A percentile compares a stretch with the other conserved stretches of the same genome.
Evolutionary conservation across 495 filamentous ascomycete genomes (phyloP).

Genomic region (Penicillium alfredii): DNA sequence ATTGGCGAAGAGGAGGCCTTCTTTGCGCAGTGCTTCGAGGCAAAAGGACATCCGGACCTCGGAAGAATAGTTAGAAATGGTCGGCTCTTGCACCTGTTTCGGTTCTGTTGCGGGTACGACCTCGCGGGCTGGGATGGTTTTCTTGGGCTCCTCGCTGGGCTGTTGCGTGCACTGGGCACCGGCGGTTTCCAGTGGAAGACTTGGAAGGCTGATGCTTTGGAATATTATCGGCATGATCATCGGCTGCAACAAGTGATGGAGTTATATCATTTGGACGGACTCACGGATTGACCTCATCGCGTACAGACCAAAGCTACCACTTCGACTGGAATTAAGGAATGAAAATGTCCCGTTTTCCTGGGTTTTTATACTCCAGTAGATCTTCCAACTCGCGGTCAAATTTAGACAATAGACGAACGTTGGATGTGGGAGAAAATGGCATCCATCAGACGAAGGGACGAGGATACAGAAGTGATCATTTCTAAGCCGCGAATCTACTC

Average conservation of each 20-base stretch:
- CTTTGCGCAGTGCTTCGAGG: conserved; percentile 27
- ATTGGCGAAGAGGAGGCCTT: conserved; percentile 31
- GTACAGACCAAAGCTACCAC: too few relatives aligned
- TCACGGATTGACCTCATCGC: too few relatives aligned
- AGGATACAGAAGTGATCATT: too few relatives aligned
- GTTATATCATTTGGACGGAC: not conserved
- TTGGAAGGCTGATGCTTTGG: conserved; percentile 28
- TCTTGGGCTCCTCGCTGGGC: conserved; percentile 33
- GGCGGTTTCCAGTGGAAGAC: conserved; percentile 24
- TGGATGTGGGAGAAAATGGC: too few relatives aligned
- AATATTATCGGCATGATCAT: conserved; percentile 24
- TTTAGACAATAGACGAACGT: too few relatives aligned
- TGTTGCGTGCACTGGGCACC: conserved; percentile 25
- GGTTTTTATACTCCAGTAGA: too few relatives aligned
- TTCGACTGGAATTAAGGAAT: too few relatives aligned
- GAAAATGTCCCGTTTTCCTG: too few relatives aligned
- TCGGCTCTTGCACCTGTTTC: conserved; percentile 29
- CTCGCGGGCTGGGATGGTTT: conserved; percentile 36
- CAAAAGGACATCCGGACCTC: conserved; percentile 24
- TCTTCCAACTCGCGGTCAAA: too few relatives aligned
- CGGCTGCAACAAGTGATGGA: conserved; percentile 10
- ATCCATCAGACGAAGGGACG: too few relatives aligned
- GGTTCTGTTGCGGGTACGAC: conserved; percentile 36
- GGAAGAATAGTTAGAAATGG: conserved; percentile 29
- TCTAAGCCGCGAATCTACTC: too few relatives aligned